Conservation (phyloP, 2,329 filamentous ascomycete genomes). For the Aspergillus tubingensis region DNA sequence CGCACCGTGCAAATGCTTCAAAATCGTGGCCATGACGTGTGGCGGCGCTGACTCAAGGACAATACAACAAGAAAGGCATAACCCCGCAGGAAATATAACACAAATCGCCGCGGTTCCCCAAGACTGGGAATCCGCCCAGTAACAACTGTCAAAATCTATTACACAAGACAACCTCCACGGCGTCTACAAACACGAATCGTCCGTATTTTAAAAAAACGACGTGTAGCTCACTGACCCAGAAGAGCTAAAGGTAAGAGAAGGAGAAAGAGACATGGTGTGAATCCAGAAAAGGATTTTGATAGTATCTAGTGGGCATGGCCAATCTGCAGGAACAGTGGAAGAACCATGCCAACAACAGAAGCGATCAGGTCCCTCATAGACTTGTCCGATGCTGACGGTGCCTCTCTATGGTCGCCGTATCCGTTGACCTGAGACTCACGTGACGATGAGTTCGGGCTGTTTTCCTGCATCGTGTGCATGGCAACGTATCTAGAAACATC, state of each 20-base stretch:
- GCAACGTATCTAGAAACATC: conserved; percentile 74
- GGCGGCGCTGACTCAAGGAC: neutral
- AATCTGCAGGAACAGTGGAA: conserved; percentile 50
- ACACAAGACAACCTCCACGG: neutral
- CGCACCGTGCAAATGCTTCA: conserved; percentile 1
- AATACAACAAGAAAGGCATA: neutral
- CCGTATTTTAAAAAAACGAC: neutral
- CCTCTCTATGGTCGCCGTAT: conserved; percentile 44
- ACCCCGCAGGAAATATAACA: neutral
- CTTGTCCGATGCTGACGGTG: conserved; percentile 37
- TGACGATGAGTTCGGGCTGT: conserved; percentile 34
- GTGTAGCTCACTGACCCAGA: neutral
- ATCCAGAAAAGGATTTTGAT: neutral
- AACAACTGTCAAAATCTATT: conserved; percentile 1
- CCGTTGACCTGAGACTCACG: conserved; percentile 44
- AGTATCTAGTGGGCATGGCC: conserved; percentile 46
- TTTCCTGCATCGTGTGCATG: conserved; percentile 96
- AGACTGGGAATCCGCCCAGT: neutral
- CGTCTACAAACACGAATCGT: neutral
- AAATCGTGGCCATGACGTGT: conserved; percentile 1
- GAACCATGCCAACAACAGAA: conserved; percentile 50
- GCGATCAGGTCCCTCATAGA: conserved; percentile 49
- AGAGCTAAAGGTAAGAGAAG: neutral
- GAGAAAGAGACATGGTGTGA: neutral
- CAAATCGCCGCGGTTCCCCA: neutral